Evolutionary conservation across 1,284 basidiomycete genomes (phyloP).

Genomic region (Agroathelia rolfsii): DNA sequence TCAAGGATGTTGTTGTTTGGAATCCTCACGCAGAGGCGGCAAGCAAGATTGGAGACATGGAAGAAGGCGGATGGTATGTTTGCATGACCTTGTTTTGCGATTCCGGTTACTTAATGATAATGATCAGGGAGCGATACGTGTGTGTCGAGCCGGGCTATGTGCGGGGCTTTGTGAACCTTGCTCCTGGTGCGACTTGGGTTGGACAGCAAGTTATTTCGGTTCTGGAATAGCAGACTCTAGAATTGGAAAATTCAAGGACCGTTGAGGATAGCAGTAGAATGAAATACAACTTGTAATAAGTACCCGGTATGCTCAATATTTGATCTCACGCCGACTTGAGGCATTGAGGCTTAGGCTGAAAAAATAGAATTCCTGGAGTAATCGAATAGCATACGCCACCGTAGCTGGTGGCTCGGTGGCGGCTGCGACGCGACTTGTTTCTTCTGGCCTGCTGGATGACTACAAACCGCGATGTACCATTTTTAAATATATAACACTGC

Average conservation of each 20-base stretch:
- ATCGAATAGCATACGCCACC: too few relatives aligned
- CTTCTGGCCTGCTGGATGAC: too few relatives aligned
- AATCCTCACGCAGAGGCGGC: slow-evolving; percentile 70
- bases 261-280: background rate
- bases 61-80: slow-evolving; percentile 73
- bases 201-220: slow-evolving; percentile 39
- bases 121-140: slow-evolving; percentile 38
- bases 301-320: too few relatives aligned
- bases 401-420: too few relatives aligned
- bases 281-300: too few relatives aligned
- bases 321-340: too few relatives aligned
- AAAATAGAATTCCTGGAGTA: too few relatives aligned
- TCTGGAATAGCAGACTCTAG: slow-evolving; percentile 3
- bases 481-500: too few relatives aligned
- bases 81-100: background rate
- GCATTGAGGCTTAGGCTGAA: too few relatives aligned
- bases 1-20: slow-evolving; percentile 80
- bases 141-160: slow-evolving; percentile 56
- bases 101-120: slow-evolving; percentile 3
- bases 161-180: slow-evolving; percentile 30
- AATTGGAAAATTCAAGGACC: background rate
- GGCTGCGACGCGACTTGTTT: too few relatives aligned
- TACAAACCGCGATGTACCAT: too few relatives aligned
- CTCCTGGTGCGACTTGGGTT: slow-evolving; percentile 38
- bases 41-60: slow-evolving; percentile 75